Conservation (phyloP, 176 grass and related monocot species). For the Pontederia crassipes region DNA sequence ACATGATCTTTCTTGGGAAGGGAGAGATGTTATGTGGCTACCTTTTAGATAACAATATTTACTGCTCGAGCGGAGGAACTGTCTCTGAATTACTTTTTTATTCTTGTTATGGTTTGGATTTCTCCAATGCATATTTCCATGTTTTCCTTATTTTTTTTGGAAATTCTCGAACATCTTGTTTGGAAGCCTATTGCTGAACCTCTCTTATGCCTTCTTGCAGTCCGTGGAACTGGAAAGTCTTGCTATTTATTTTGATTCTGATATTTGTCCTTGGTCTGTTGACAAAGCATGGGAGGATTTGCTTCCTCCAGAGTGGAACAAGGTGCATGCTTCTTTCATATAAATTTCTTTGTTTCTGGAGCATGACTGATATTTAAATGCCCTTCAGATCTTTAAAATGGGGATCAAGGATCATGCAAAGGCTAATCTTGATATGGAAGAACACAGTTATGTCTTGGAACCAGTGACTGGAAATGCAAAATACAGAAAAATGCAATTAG, state of each 20-base stretch:
- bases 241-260: slow-evolving; percentile 94
- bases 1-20: no score
- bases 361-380: slow-evolving; percentile 10
- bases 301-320: slow-evolving; percentile 81
- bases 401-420: neutral
- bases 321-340: slow-evolving; percentile 36
- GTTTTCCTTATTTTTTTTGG: slow-evolving; percentile 2
- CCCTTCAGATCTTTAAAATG: slow-evolving; percentile 40
- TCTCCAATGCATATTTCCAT: neutral
- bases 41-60: no score
- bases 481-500: slow-evolving; percentile 70
- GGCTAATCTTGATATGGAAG: slow-evolving; percentile 19
- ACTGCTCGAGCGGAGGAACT: no score
- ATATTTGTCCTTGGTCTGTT: slow-evolving; percentile 66
- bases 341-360: slow-evolving; percentile 11
- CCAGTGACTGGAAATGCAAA: slow-evolving; percentile 87
- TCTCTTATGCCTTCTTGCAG: slow-evolving; percentile 31
- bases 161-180: slow-evolving; percentile 2
- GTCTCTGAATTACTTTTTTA: no score
- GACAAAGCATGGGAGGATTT: slow-evolving; percentile 87
- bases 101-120: no score
- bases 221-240: slow-evolving; percentile 88
- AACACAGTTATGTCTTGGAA: slow-evolving; percentile 63
- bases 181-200: slow-evolving; percentile 23
- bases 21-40: no score